Evolutionary conservation across 1,284 basidiomycete genomes (phyloP).

Genomic region (Cutaneotrichosporon mucoides): DNA sequence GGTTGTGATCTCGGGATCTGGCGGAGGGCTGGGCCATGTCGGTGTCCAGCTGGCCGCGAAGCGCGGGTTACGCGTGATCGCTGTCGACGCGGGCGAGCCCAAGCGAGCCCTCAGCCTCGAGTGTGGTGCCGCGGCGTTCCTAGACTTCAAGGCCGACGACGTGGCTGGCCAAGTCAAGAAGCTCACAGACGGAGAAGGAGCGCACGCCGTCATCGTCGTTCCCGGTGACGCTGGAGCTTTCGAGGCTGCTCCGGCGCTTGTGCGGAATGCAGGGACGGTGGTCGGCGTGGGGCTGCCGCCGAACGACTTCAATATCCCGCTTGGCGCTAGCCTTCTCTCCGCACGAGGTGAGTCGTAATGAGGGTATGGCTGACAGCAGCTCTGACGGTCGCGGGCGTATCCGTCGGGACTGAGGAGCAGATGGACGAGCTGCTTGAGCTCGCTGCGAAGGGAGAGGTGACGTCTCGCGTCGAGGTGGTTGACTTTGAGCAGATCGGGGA

Average conservation of each 20-base stretch:
- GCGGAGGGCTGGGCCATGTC: constrained; percentile 50
- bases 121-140: constrained; percentile 72
- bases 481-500: neutral
- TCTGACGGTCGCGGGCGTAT: neutral
- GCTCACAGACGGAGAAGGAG: constrained; percentile 1
- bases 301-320: neutral
- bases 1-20: constrained; percentile 61
- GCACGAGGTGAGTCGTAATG: neutral
- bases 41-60: constrained; percentile 71
- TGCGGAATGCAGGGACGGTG: neutral
- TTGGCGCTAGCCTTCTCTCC: neutral
- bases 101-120: constrained; percentile 61
- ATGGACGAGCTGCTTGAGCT: constrained; percentile 2
- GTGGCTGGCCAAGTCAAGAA: constrained; percentile 41
- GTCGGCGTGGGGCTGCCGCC: neutral
- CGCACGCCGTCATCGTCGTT: constrained; percentile 1
- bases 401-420: constrained; percentile 1
- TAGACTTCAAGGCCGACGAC: constrained; percentile 58
- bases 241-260: neutral
- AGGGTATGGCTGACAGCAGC: neutral
- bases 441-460: neutral
- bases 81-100: constrained; percentile 62
- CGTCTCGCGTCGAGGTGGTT: neutral
- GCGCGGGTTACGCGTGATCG: constrained; percentile 72
- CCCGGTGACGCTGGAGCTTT: constrained; percentile 1